Evolutionary conservation across 2,329 filamentous ascomycete genomes (phyloP), one percentile per base, ranked within the genome.

Genomic region (Lachnellula occidentalis): DNA sequence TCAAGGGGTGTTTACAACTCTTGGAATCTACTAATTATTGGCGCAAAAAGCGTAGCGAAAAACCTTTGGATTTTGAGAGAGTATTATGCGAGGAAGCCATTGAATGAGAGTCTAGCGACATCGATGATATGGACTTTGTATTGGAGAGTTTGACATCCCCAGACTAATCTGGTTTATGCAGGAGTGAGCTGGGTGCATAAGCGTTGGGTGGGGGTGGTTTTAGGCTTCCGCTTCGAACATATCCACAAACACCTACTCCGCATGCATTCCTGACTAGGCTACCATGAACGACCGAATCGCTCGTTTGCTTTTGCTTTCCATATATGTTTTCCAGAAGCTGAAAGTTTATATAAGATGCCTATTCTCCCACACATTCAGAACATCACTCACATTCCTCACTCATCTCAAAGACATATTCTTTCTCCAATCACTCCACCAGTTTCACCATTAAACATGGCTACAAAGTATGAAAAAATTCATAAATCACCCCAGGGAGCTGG

Each of bases 1-100:
- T 74, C 1, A 60, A 57, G 51, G 72, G 69, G 0, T 73, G 69
- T 34, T 53, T 64, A 15, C 58, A 65, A 6, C 48, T 73, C 17
- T 49, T 72, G 12, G 61, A 59, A 8, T 65, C 68, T 3, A 73
- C 70, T 0, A 73, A 73, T 58, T 59, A 58, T 24, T 72, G 70
- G 64, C 65, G 72, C 27, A 59, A 56, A 31, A 53, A 58, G 34
- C 64, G 71, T 49, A 71, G 71, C 2, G 71, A 74, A 41, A 19
- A 7, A 5, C 37, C 37, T n/a, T 41, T 41, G 17, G 17, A 4
- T 11, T 17, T 17, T 41, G 17, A 41, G 17, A 41, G 37, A 11
- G 11, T 9, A 8, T 0, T 41, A 2, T 41, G 2, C 17, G 15
- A 41, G 17, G 37, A 41, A 11, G 17, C 17, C 14, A 4, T 15